Conservation (phyloP, 129 eudicot genomes). For the Lonicera japonica region DNA sequence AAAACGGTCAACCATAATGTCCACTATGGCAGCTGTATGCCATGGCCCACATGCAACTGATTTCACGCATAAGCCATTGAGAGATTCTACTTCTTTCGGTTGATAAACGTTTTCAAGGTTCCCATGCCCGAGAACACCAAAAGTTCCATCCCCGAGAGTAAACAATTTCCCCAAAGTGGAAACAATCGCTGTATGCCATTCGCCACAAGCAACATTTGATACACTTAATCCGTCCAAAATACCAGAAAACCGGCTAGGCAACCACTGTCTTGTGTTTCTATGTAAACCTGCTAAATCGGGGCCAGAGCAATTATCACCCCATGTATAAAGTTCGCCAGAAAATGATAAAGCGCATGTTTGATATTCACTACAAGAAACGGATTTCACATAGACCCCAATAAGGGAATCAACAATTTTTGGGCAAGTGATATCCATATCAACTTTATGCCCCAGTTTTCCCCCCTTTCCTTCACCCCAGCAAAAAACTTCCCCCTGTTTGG, state of each 20-base stretch:
- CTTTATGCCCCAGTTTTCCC: constrained; percentile 42
- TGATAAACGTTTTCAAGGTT: constrained; percentile 30
- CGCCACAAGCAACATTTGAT: constrained; percentile 48
- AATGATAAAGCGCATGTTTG: constrained; percentile 52
- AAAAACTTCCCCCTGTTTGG: constrained; percentile 59
- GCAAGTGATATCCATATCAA: constrained; percentile 20
- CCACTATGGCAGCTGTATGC: constrained; percentile 66
- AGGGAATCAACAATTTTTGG: constrained; percentile 51
- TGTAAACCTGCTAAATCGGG: constrained; percentile 10
- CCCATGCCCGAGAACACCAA: constrained; percentile 72
- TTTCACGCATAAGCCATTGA: constrained; percentile 39
- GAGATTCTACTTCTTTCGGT: constrained; percentile 58
- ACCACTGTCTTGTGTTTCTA: constrained; percentile 29
- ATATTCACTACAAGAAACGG: constrained; percentile 52
- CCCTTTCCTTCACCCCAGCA: constrained; percentile 57
- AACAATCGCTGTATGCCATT: constrained; percentile 55
- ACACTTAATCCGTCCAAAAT: constrained; percentile 33
- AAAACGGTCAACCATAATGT: constrained; percentile 18
- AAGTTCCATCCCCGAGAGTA: constrained; percentile 70
- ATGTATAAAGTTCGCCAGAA: constrained; percentile 51
- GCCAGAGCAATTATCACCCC: constrained; percentile 43
- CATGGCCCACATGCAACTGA: constrained; percentile 65
- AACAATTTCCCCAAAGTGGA: constrained; percentile 42
- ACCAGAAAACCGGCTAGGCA: constrained; percentile 43
- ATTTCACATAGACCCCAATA: constrained; percentile 26